A percentile compares a stretch with the other conserved stretches of the same genome.
These are phyloP conservation scores for Solanum medicagineum DNA, from an alignment of 257 asterid species.

Conservation along the genomic window DNA sequence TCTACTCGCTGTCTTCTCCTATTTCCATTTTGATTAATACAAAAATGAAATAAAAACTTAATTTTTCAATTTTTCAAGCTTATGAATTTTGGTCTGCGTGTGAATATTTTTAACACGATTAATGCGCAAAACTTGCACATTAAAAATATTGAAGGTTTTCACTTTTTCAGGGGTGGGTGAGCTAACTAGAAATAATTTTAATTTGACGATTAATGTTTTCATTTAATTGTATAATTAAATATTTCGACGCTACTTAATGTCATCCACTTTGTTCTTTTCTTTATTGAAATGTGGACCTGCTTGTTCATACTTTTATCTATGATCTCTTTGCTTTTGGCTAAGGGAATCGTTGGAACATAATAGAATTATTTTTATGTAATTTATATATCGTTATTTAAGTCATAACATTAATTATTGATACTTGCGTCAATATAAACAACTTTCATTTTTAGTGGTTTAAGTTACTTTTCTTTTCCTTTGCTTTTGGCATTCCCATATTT, in stretches of 20 bases:
- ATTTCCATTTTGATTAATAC: not conserved
- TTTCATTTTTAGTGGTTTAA: not conserved
- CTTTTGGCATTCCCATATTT: not conserved
- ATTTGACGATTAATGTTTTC: not conserved
- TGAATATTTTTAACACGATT: not conserved
- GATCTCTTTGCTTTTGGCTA: not conserved
- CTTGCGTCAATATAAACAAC: not conserved
- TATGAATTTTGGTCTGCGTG: not conserved
- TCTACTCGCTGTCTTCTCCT: not conserved
- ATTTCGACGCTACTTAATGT: not conserved
- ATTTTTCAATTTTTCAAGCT: not conserved
- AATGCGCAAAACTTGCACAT: not conserved
- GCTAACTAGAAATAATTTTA: not conserved
- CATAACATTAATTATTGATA: not conserved
- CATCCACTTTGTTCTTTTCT: not conserved
- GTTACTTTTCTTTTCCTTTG: not conserved
- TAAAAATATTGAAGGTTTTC: not conserved
- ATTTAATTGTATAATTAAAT: not conserved
- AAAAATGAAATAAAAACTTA: not conserved
- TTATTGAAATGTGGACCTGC: not conserved
- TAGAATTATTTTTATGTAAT: not conserved
- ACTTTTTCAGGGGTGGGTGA: not conserved
- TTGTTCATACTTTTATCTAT: not conserved
- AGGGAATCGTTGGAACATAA: not conserved
- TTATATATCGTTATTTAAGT: not conserved